phyloP scores from a whole-genome alignment of 139 green algal genomes.

The Picochlorum sp. region DNA sequence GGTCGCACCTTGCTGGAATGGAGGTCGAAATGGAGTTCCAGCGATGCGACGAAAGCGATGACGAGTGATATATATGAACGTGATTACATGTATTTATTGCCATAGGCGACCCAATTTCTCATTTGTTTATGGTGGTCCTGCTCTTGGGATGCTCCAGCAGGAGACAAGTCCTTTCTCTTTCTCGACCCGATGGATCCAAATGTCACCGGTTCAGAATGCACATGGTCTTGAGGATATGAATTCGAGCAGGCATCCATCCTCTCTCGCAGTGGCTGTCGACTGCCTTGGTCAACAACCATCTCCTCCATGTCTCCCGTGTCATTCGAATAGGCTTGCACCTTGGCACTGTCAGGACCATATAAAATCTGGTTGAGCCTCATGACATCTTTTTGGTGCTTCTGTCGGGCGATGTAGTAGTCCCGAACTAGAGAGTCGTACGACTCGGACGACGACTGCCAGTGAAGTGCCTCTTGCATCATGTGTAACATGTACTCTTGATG shows the following conservation, averaged over 20 bases:
- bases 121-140: no score
- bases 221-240: no score
- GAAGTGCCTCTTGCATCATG: neutral
- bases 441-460: neutral
- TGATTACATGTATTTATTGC: neutral
- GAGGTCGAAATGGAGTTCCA: constrained; percentile 31
- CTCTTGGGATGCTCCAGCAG: no score
- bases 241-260: no score
- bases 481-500: neutral
- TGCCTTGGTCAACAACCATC: no score
- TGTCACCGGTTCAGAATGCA: no score
- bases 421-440: neutral
- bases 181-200: no score
- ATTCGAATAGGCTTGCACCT: neutral
- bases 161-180: no score
- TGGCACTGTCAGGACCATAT: neutral
- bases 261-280: no score
- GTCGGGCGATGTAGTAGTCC: neutral
- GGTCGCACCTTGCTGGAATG: neutral
- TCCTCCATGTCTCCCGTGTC: neutral
- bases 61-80: neutral
- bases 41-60: constrained; percentile 20
- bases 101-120: no score
- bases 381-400: neutral
- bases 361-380: constrained; percentile 6